A percentile compares a stretch with the other conserved stretches of the same genome.
These are phyloP conservation scores for Przewalskia tangutica DNA, from an alignment of 257 asterid genomes.

Conservation along the genomic window DNA sequence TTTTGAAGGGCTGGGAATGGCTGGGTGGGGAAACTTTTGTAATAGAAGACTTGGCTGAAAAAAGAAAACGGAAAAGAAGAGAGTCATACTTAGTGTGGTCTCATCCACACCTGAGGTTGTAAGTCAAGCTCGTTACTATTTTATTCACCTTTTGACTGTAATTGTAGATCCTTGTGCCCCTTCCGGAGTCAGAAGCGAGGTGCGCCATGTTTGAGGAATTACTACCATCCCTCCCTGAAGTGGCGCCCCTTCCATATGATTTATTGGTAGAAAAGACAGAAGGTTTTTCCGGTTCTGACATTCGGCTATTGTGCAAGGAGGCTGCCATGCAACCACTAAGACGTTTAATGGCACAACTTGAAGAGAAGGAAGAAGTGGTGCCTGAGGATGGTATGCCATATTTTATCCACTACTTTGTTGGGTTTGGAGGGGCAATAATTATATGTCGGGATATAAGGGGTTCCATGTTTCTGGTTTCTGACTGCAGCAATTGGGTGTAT, in stretches of 20 bases:
- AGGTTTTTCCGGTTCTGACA: constrained; percentile 93
- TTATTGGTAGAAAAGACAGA: constrained; percentile 58
- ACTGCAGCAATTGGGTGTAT: not conserved
- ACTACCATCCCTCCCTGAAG: constrained; percentile 42
- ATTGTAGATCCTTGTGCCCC: constrained; percentile 83
- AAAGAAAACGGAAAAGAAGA: not conserved
- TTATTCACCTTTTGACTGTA: constrained; percentile 1
- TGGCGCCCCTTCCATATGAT: constrained; percentile 60
- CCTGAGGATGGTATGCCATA: constrained; percentile 71
- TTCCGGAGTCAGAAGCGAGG: constrained; percentile 94
- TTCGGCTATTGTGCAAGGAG: constrained; percentile 87
- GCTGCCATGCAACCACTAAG: constrained; percentile 97
- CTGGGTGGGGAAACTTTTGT: not conserved
- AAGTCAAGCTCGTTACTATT: not conserved
- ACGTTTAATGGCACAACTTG: constrained; percentile 69
- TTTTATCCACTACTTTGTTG: not conserved
- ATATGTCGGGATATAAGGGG: not conserved
- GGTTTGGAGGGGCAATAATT: not conserved
- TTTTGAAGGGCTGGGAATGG: not conserved
- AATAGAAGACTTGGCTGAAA: not conserved
- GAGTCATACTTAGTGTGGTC: not conserved
- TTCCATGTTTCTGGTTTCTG: not conserved
- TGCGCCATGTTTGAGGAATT: constrained; percentile 81
- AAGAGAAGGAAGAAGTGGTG: constrained; percentile 48
- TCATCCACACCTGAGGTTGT: not conserved